Evolutionary conservation across 768 basidiomycete genomes (phyloP).

Genomic region (Termitomyces sp.): DNA sequence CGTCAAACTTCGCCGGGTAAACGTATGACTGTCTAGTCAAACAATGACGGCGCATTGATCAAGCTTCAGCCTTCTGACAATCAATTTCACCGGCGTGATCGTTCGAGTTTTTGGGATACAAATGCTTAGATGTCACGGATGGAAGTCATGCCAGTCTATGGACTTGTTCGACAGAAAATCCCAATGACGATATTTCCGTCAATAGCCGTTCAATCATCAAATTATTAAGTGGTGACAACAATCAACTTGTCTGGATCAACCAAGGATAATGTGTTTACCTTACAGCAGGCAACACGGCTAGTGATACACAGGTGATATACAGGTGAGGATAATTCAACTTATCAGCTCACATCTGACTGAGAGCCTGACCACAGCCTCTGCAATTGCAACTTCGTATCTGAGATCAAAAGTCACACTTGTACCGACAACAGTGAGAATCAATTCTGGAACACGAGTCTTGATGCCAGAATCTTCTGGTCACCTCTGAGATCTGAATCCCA

Average conservation of each 20-base stretch:
- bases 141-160: conserved; percentile 43
- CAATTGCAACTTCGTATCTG: too few species aligned
- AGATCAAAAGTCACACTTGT: conserved; percentile 46
- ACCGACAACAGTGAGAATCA: conserved; percentile 34
- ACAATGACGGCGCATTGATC: conserved; percentile 44
- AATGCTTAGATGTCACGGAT: conserved; percentile 46
- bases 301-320: conserved; percentile 38
- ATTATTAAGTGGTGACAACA: conserved; percentile 26
- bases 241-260: conserved; percentile 43
- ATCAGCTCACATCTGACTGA: background rate
- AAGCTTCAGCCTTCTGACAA: conserved; percentile 30
- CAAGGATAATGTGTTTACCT: conserved; percentile 42
- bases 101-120: conserved; percentile 43
- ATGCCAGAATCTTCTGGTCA: conserved; percentile 38
- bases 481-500: conserved; percentile 25
- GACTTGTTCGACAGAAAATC: conserved; percentile 40
- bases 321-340: background rate
- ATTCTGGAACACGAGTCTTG: conserved; percentile 50
- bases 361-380: conserved; percentile 20
- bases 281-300: conserved; percentile 31
- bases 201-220: background rate
- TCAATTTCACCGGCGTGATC: conserved; percentile 43
- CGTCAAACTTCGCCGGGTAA: conserved; percentile 30
- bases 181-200: conserved; percentile 20
- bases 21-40: conserved; percentile 49